Evolutionary conservation across 352 stramenopile species (phyloP).

Genomic region (Phytophthora foliorum): DNA sequence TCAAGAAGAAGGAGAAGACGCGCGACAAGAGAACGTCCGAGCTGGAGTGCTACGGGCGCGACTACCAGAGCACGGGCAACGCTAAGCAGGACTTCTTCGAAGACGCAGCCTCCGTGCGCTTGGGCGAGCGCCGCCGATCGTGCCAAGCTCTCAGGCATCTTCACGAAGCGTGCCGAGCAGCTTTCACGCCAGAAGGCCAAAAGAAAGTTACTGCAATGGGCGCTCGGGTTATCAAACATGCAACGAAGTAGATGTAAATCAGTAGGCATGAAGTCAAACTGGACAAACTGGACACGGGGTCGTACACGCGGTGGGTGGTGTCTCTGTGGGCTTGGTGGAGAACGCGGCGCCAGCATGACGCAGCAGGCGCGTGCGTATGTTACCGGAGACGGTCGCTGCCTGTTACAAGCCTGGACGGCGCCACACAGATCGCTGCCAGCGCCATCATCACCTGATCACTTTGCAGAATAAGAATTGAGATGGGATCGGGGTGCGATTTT

Average conservation of each 20-base stretch:
- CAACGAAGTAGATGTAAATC: conserved; percentile 29
- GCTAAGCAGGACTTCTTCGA: conserved; percentile 84
- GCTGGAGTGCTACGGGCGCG: conserved; percentile 80
- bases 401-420: too few relatives aligned
- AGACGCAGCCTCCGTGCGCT: conserved; percentile 64
- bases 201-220: conserved; percentile 29
- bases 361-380: too few relatives aligned
- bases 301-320: conserved; percentile 68
- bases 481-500: too few relatives aligned
- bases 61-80: conserved; percentile 75
- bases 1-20: conserved; percentile 84
- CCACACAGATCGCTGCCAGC: too few relatives aligned
- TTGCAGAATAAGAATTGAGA: too few relatives aligned
- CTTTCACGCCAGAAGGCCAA: conserved; percentile 54
- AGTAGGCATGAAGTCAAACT: conserved; percentile 34
- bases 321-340: too few relatives aligned
- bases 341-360: too few relatives aligned
- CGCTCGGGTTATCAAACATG: conserved; percentile 31
- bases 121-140: conserved; percentile 82
- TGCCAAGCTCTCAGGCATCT: conserved; percentile 85
- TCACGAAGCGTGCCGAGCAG: conserved; percentile 79
- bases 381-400: too few relatives aligned
- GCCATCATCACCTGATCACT: too few relatives aligned
- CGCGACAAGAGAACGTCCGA: conserved; percentile 82
- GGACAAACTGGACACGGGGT: conserved; percentile 67